phyloP scores from a whole-genome alignment of 495 filamentous ascomycete genomes.

The Melanomma pulvis-pyrius region DNA sequence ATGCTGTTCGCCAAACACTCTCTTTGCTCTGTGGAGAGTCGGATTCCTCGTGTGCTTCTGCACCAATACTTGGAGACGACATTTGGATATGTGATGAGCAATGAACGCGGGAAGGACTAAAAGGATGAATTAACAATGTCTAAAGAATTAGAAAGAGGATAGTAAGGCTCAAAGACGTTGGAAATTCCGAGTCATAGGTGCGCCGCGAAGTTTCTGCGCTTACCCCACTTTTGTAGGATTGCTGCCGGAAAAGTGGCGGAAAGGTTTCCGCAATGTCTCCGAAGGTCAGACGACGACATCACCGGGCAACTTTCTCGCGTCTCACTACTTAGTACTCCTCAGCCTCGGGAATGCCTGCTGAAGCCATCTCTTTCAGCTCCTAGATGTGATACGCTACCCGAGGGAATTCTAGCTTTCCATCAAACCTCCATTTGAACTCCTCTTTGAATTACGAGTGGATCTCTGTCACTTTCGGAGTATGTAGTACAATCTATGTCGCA shows the following conservation, averaged over 20 bases:
- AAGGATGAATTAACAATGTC: neutral
- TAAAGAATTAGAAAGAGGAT: neutral
- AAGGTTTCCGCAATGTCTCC: neutral
- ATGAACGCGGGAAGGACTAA: neutral
- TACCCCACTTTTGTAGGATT: neutral
- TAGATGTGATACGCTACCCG: too few relatives aligned
- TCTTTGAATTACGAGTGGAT: too few relatives aligned
- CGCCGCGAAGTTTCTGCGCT: neutral
- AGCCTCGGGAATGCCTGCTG: too few relatives aligned
- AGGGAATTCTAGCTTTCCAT: too few relatives aligned
- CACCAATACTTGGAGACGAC: neutral
- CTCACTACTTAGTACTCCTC: too few relatives aligned
- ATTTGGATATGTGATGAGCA: neutral
- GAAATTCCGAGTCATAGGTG: neutral
- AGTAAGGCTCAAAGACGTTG: too few relatives aligned
- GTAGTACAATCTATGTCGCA: too few relatives aligned
- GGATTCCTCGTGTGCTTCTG: neutral
- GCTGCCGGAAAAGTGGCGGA: neutral
- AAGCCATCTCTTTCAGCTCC: too few relatives aligned
- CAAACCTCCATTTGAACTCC: too few relatives aligned
- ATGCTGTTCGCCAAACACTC: neutral
- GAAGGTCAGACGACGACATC: neutral
- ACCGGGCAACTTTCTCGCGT: too few relatives aligned
- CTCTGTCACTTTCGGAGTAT: too few relatives aligned
- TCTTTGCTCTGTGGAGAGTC: neutral